phyloP scores from a whole-genome alignment of 805 yeast genomes.

The Candida fluviatilis region DNA sequence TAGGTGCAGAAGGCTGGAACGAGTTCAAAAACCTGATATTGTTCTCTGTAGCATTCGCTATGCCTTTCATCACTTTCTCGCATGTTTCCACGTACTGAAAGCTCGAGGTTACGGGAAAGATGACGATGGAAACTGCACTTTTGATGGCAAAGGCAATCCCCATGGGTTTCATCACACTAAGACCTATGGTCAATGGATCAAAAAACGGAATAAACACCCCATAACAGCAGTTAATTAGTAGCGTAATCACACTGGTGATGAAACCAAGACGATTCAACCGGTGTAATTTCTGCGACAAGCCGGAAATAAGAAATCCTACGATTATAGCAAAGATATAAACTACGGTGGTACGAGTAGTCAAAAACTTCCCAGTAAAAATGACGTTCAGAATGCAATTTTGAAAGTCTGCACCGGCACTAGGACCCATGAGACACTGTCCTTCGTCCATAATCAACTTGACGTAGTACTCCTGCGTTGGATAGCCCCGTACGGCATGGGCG shows the following conservation, averaged over 20 bases:
- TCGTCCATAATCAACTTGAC: slow-evolving; percentile 15
- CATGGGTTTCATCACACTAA: slow-evolving; percentile 19
- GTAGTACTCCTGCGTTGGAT: slow-evolving; percentile 17
- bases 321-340: slow-evolving; percentile 20
- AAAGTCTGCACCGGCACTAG: neutral
- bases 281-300: slow-evolving; percentile 15
- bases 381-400: slow-evolving; percentile 17
- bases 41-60: slow-evolving; percentile 13
- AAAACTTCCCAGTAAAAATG: slow-evolving; percentile 23
- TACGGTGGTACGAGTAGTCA: slow-evolving; percentile 19
- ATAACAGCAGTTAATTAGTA: slow-evolving; percentile 21
- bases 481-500: slow-evolving; percentile 19
- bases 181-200: slow-evolving; percentile 17
- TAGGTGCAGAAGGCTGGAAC: slow-evolving; percentile 22
- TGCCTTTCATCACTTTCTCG: slow-evolving; percentile 10
- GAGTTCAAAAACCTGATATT: slow-evolving; percentile 20
- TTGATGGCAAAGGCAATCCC: slow-evolving; percentile 21
- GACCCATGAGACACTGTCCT: slow-evolving; percentile 18
- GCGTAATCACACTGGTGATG: slow-evolving; percentile 19
- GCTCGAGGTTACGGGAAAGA: slow-evolving; percentile 28
- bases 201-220: slow-evolving; percentile 23
- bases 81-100: slow-evolving; percentile 16
- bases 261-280: slow-evolving; percentile 16
- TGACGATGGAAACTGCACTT: slow-evolving; percentile 13
- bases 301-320: slow-evolving; percentile 19